Percentiles rank a stretch among this genome's conserved stretches.
These are phyloP conservation scores for Scenedesmus sp. DNA, from an alignment of 163 green algal genomes.

Conservation along the genomic window DNA sequence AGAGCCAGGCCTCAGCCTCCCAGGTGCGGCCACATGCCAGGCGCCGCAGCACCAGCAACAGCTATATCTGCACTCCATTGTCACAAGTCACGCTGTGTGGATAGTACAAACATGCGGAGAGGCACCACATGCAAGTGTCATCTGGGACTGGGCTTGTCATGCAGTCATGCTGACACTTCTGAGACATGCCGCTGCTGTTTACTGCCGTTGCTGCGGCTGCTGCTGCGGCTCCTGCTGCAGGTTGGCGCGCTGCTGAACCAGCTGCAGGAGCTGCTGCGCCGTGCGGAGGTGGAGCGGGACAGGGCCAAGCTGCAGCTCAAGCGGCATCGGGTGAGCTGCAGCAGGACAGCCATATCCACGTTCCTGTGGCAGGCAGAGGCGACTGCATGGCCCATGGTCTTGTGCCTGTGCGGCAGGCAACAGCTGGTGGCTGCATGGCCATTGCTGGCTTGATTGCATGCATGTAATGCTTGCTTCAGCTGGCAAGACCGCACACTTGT, in stretches of 20 bases:
- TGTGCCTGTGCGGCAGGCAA: too few species aligned
- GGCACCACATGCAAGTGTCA: background rate
- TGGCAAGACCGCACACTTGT: background rate
- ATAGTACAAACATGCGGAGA: background rate
- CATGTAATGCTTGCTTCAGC: background rate
- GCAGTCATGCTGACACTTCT: background rate
- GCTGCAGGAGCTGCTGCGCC: slow-evolving; percentile 49
- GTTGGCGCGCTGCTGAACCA: slow-evolving; percentile 46
- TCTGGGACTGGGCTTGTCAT: background rate
- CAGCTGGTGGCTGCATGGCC: too few species aligned
- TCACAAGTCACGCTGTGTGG: too few species aligned
- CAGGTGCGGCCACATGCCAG: slow-evolving; percentile 10
- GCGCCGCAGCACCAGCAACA: background rate
- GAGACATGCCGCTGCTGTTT: background rate
- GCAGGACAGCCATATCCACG: background rate
- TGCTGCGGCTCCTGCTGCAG: slow-evolving; percentile 16
- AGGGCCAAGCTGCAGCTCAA: slow-evolving; percentile 46
- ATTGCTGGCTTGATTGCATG: background rate
- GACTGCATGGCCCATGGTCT: too few species aligned
- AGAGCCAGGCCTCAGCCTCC: slow-evolving; percentile 22
- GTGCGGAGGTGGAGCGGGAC: slow-evolving; percentile 46
- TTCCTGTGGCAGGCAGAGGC: too few species aligned
- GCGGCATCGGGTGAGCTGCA: slow-evolving; percentile 27
- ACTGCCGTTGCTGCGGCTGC: background rate
- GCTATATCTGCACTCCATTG: background rate